Evolutionary conservation across 108 stramenopile genomes (phyloP).

Genomic region (Cylindrotheca closterium): DNA sequence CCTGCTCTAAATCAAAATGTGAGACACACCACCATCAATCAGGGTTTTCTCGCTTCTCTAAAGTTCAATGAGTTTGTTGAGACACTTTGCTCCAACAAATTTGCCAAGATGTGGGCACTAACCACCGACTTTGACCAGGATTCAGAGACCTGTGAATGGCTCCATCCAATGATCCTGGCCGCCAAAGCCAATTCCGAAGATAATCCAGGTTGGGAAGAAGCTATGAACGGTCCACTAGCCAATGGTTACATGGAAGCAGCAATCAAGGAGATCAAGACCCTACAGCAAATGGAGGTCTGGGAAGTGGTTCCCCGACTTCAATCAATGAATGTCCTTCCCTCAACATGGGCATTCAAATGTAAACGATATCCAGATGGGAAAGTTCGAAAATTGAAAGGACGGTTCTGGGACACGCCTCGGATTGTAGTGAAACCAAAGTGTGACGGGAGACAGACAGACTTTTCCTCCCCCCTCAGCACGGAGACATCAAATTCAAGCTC

Average conservation of each 20-base stretch:
- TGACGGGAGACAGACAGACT: too few species aligned
- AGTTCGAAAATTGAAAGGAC: slow-evolving; percentile 51
- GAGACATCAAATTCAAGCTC: slow-evolving; percentile 16
- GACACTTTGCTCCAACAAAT: neutral
- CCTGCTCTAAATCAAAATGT: neutral
- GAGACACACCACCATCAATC: neutral
- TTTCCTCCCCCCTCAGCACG: too few species aligned
- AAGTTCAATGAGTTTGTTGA: neutral
- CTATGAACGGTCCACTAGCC: slow-evolving; percentile 40
- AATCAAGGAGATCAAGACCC: slow-evolving; percentile 22
- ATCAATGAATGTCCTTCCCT: slow-evolving; percentile 24
- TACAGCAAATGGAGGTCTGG: slow-evolving; percentile 36
- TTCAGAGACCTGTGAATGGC: neutral
- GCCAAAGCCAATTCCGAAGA: slow-evolving; percentile 42
- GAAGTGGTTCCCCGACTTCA: slow-evolving; percentile 5
- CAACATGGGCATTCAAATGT: slow-evolving; percentile 34
- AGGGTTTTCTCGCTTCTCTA: neutral
- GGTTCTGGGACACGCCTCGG: too few species aligned
- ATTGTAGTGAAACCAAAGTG: too few species aligned
- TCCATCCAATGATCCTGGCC: slow-evolving; percentile 26
- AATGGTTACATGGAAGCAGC: slow-evolving; percentile 37
- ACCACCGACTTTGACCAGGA: neutral
- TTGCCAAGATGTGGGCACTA: slow-evolving; percentile 1
- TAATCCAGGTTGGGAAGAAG: slow-evolving; percentile 38
- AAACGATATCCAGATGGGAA: slow-evolving; percentile 48